A percentile compares a stretch with the other conserved stretches of the same genome.
Evolutionary conservation across 78 protist genomes (phyloP).

Genomic region (Protostelium mycophagum): DNA sequence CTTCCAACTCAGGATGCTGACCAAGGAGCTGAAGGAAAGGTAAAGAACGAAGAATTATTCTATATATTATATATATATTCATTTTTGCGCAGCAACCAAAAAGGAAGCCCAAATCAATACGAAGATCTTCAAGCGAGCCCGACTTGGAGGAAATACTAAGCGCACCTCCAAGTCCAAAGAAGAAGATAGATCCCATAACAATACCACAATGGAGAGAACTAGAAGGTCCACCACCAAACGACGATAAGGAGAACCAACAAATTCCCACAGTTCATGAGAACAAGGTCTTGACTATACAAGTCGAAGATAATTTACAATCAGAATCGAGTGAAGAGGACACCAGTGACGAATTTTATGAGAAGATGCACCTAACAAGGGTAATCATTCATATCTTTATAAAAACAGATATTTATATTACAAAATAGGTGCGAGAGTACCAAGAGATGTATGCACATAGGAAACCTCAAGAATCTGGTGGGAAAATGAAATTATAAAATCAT

Average conservation of each 20-base stretch:
- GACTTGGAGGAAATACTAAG: neutral
- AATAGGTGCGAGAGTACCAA: neutral
- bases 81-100: neutral
- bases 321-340: neutral
- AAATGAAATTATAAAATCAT: too few relatives aligned
- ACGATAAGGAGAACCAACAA: too few relatives aligned
- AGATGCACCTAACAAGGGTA: neutral
- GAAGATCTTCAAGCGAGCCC: too few relatives aligned
- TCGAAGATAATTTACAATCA: neutral
- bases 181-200: neutral
- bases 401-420: neutral
- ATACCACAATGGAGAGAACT: neutral
- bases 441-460: conserved; percentile 1
- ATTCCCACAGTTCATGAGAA: too few relatives aligned
- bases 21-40: neutral
- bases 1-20: neutral
- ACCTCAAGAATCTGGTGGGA: too few relatives aligned
- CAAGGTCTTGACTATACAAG: too few relatives aligned
- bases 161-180: neutral
- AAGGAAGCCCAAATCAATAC: neutral
- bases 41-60: neutral
- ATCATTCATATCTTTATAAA: neutral
- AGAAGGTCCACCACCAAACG: too few relatives aligned
- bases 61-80: too few relatives aligned
- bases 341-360: neutral